A percentile compares a stretch with the other conserved stretches of the same genome.
Conservation (phyloP, 2,329 filamentous ascomycete species). For the Cladophialophora yegresii region DNA sequence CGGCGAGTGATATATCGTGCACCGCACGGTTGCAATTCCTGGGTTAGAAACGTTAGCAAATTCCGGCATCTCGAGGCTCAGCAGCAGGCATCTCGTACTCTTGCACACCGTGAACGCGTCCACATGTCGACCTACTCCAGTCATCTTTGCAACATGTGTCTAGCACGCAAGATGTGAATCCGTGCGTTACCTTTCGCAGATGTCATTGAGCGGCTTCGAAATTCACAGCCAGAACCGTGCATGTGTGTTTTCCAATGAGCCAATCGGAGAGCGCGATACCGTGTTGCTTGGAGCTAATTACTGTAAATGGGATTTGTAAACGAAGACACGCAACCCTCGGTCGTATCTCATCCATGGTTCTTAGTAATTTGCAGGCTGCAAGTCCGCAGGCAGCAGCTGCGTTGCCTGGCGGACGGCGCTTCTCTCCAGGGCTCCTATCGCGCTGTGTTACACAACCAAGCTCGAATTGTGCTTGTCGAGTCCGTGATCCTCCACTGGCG, state of each 20-base stretch:
- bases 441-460: too few species aligned
- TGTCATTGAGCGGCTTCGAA: not conserved
- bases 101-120: conserved; percentile 12
- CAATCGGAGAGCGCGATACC: not conserved
- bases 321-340: too few species aligned
- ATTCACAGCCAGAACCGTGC: not conserved
- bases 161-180: not conserved
- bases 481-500: too few species aligned
- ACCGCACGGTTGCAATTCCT: conserved; percentile 12
- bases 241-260: not conserved
- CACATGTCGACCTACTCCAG: conserved; percentile 13
- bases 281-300: not conserved
- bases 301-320: too few species aligned
- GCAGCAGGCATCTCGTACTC: conserved; percentile 1
- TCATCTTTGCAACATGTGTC: conserved; percentile 21
- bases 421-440: too few species aligned
- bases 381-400: too few species aligned
- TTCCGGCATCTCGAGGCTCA: not conserved
- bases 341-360: too few species aligned
- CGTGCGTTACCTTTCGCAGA: not conserved
- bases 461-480: too few species aligned
- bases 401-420: too few species aligned
- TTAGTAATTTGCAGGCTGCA: too few species aligned
- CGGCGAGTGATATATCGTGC: not conserved
- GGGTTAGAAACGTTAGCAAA: conserved; percentile 7